Evolutionary conservation across 2,329 filamentous ascomycete species (phyloP).

Genomic region (Colletotrichum eleusines): DNA sequence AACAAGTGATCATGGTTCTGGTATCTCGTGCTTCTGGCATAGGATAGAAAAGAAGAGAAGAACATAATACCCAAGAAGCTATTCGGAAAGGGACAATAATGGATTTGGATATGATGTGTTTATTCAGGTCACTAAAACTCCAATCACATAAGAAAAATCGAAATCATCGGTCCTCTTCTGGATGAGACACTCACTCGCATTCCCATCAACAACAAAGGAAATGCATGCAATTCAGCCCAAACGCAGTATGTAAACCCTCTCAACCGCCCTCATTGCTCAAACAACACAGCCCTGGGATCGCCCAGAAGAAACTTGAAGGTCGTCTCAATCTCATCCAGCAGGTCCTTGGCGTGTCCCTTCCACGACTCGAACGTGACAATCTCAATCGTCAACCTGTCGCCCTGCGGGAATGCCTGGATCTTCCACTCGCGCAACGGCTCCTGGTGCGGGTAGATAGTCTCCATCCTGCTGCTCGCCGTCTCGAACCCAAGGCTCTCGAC

Average conservation of each 20-base stretch:
- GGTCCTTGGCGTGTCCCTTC: conserved; percentile 61
- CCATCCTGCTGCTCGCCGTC: conserved; percentile 56
- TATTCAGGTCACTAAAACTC: conserved; percentile 17
- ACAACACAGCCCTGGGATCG: conserved; percentile 50
- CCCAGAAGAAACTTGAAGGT: conserved; percentile 56
- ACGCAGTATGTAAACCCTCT: not conserved
- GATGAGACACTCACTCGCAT: not conserved
- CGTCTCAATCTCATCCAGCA: conserved; percentile 63
- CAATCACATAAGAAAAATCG: conserved; percentile 1
- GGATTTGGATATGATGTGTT: not conserved
- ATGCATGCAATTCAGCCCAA: not conserved
- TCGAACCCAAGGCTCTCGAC: conserved; percentile 65
- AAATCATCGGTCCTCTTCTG: conserved; percentile 15
- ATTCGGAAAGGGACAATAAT: not conserved
- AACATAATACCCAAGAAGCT: not conserved
- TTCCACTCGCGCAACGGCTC: conserved; percentile 70
- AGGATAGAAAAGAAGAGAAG: not conserved
- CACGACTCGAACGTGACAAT: conserved; percentile 71
- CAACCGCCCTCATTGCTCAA: conserved; percentile 40
- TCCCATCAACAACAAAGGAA: not conserved
- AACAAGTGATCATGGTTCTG: not conserved
- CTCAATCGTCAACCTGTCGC: conserved; percentile 66
- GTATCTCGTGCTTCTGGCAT: not conserved
- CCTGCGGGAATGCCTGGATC: conserved; percentile 70
- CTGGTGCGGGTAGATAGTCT: conserved; percentile 70